Evolutionary conservation across 331 rosid species (phyloP), one percentile per base, ranked within the genome.

Genomic region (Rosa hybrid): DNA sequence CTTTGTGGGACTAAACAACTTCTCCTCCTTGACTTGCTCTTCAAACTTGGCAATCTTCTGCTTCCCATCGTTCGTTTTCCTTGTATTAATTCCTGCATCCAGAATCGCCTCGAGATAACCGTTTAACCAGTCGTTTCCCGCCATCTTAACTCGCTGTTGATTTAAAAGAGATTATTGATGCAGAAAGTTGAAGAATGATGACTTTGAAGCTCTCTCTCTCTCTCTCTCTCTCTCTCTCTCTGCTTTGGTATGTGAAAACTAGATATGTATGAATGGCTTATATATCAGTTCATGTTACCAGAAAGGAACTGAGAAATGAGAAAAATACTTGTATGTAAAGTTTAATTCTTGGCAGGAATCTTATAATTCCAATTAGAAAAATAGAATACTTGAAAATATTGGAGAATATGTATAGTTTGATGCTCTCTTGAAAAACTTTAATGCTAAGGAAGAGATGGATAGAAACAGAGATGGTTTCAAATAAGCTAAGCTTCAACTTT

Each of bases 31-130:
- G n/a, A 70, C 80, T 27, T 83, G 70, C 69, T 81, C 87, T 79
- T 84, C 91, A 80, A 84, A 86, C 87, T 62, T 90, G 10, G 75
- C 64, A 45, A 83, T 54, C 63, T 72, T 85, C 60, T 41, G 73
- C 83, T 62, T 87, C 59, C 88, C 89, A 62, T 86, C 80, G 21
- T 34, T 75, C 41, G 72, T 82, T 75, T 84, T 84, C 85, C 81
- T 86, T 21, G 70, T 23, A 67, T 50, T 21, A 71, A 81, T 83
- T 71, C 94, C 97, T 44, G 80, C 94, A 53, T 92, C 97, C 87
- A 92, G 79, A 71, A 92, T 92, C 27, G 97, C 97, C 84, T 92
- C 95, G 83, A 92, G 80, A 76, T 89, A 92, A 20, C 97, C 89
- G 77, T 92, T 87, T 39, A 92, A 42, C 97, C 97, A 92, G 63